phyloP scores from a whole-genome alignment of 495 filamentous ascomycete genomes.

The Lasiosphaeria miniovina region DNA sequence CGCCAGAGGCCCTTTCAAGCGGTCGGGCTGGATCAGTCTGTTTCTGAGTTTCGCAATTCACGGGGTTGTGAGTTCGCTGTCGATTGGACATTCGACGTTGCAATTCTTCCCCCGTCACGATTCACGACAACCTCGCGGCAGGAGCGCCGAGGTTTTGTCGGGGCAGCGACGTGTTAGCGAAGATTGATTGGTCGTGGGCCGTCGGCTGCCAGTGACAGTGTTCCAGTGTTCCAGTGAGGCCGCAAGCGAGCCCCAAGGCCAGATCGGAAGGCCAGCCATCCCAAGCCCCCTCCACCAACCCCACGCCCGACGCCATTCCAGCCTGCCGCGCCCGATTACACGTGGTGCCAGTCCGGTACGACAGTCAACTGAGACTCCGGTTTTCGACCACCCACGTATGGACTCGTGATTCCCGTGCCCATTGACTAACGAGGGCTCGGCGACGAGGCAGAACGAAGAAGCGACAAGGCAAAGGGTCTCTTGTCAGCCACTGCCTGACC shows the following conservation, averaged over 20 bases:
- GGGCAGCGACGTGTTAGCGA: conserved; percentile 5
- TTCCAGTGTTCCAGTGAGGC: not conserved
- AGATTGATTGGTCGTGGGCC: conserved; percentile 7
- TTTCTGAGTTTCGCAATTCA: not conserved
- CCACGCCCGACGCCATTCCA: conserved; percentile 23
- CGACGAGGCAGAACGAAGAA: not conserved
- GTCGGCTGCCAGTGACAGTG: not conserved
- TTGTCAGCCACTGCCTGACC: conserved; percentile 7
- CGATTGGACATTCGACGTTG: conserved; percentile 1
- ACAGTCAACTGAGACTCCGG: conserved; percentile 16
- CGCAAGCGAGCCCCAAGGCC: not conserved
- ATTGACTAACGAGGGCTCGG: conserved; percentile 2
- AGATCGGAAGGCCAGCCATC: conserved; percentile 4
- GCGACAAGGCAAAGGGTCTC: not conserved
- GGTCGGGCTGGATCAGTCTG: not conserved
- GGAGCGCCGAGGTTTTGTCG: conserved; percentile 1
- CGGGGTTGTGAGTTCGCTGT: not conserved
- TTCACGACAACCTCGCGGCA: no score
- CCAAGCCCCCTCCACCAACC: conserved; percentile 13
- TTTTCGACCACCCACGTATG: conserved; percentile 21
- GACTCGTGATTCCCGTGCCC: conserved; percentile 9
- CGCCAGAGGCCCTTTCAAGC: not conserved
- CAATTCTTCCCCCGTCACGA: not conserved
- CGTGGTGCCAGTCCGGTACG: conserved; percentile 37
- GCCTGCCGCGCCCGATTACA: conserved; percentile 32